phyloP scores from a whole-genome alignment of 768 basidiomycete species.

The Megacollybia marginata region DNA sequence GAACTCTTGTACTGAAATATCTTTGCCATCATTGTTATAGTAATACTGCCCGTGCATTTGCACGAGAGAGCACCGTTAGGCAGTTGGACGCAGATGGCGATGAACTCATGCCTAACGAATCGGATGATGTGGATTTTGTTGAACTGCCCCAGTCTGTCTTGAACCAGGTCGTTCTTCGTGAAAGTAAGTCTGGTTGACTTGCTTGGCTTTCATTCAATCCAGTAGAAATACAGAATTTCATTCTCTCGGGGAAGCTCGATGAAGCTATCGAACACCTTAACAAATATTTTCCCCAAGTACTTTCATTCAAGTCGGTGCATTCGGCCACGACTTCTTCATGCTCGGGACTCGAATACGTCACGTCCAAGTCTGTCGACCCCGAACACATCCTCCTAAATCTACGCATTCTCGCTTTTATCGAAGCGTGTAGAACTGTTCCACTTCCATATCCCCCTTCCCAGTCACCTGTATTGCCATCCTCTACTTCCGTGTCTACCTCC shows the following conservation, averaged over 20 bases:
- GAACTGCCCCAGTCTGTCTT: slow-evolving; percentile 32
- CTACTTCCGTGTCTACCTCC: slow-evolving; percentile 2
- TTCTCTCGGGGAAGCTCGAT: slow-evolving; percentile 71
- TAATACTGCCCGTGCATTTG: slow-evolving; percentile 64
- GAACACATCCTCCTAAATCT: slow-evolving; percentile 76
- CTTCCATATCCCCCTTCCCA: slow-evolving; percentile 31
- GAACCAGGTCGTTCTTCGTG: slow-evolving; percentile 41
- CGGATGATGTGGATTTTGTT: background rate
- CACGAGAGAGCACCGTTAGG: slow-evolving; percentile 50
- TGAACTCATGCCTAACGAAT: slow-evolving; percentile 33
- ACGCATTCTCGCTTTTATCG: slow-evolving; percentile 81
- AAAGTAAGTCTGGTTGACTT: slow-evolving; percentile 33
- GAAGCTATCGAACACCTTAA: slow-evolving; percentile 63
- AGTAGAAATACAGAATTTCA: slow-evolving; percentile 60
- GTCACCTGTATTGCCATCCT: slow-evolving; percentile 3
- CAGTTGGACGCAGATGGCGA: slow-evolving; percentile 68
- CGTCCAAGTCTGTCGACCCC: slow-evolving; percentile 64
- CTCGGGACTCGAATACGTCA: slow-evolving; percentile 37
- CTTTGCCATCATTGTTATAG: slow-evolving; percentile 69
- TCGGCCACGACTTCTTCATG: slow-evolving; percentile 14
- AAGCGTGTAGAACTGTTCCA: slow-evolving; percentile 71
- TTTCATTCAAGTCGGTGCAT: slow-evolving; percentile 23
- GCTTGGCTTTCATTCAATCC: background rate
- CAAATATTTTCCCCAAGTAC: slow-evolving; percentile 68
- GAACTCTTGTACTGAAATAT: slow-evolving; percentile 67